Percentiles rank a stretch among this genome's conserved stretches.
phyloP scores from a whole-genome alignment of 1,284 basidiomycete species.

The Trichosporon sp. region DNA sequence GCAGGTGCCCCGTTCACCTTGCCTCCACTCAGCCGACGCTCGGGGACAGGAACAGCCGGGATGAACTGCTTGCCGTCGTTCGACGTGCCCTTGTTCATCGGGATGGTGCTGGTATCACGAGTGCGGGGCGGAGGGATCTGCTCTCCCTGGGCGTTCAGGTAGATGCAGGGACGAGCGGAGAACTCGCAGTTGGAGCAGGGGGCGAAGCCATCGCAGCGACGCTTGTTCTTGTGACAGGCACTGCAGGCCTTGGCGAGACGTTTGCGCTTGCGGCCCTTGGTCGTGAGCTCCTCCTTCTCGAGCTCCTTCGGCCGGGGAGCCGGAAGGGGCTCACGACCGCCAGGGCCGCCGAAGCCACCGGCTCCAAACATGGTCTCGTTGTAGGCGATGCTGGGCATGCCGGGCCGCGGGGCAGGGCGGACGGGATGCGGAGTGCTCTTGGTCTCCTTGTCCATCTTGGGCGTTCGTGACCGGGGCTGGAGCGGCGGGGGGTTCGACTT shows the following conservation, averaged over 20 bases:
- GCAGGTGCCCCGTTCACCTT: constrained; percentile 1
- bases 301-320: constrained; percentile 14
- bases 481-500: constrained; percentile 10
- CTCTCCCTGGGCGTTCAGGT: constrained; percentile 49
- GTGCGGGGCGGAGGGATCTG: constrained; percentile 48
- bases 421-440: constrained; percentile 7
- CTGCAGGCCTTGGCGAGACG: constrained; percentile 49
- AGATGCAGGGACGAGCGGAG: constrained; percentile 50
- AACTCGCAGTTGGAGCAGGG: constrained; percentile 55
- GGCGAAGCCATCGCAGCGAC: constrained; percentile 53
- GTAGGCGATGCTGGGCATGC: constrained; percentile 14
- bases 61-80: constrained; percentile 14
- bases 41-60: neutral
- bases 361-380: constrained; percentile 15
- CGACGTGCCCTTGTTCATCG: constrained; percentile 15
- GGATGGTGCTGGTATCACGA: constrained; percentile 32
- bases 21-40: constrained; percentile 11
- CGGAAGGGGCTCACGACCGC: neutral
- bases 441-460: constrained; percentile 11
- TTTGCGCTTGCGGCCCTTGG: constrained; percentile 48
- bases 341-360: neutral
- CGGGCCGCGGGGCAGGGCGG: constrained; percentile 9
- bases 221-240: constrained; percentile 53
- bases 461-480: constrained; percentile 15
- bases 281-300: constrained; percentile 46